Base-by-base conservation (phyloP, 2,329 filamentous ascomycete species). In the Alternaria sp. region DNA sequence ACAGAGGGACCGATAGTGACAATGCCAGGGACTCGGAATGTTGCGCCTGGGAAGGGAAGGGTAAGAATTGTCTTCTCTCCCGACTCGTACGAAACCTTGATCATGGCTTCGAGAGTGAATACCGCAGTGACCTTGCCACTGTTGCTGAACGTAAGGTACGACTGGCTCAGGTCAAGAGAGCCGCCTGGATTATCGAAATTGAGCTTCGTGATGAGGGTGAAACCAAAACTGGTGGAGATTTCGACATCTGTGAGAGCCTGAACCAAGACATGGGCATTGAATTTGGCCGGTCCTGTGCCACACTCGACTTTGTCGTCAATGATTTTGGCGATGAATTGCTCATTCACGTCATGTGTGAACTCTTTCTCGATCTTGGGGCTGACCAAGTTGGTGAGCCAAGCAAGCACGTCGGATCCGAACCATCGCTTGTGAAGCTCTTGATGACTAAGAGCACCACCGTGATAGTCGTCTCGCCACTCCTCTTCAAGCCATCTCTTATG, bases 401-500 rank as follows among this genome's bases (percentile, higher is more conserved):
- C 68, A 41, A 81, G 37, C 28, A 77, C 60, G 56, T 65, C 69
- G 18, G 66, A 45, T 8, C 77, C 78, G 37, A 81, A 81, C 79
- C 78, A 82, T 3, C 78, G 76, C 64, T 80, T 71, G 57, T 82
- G 73, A 0, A 82, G 61, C 10, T 82, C 75, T 3, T 65, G 63
- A 26, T 46, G 61, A 20, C 60, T 58, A 12, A 81, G 45, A 5
- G 60, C 71, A 7, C 70, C 71, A 54, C 67, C 67, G 54, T 81
- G 28, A 30, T 30, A 61, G 65, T 78, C 80, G 23, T 82, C 75
- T 0, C 79, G 72, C 65, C 68, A 82, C 61, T 79, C 78, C 3
- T 81, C 77, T 61, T 82, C 80, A 3, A 82, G 75, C 79, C 77
- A 82, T 18, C 78, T 71, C 23, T 65, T 69, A 20, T 75, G 80